These are phyloP conservation scores for Pterocarpus macrocarpus DNA, from an alignment of 306 rosid genomes.

Conservation along the genomic window DNA sequence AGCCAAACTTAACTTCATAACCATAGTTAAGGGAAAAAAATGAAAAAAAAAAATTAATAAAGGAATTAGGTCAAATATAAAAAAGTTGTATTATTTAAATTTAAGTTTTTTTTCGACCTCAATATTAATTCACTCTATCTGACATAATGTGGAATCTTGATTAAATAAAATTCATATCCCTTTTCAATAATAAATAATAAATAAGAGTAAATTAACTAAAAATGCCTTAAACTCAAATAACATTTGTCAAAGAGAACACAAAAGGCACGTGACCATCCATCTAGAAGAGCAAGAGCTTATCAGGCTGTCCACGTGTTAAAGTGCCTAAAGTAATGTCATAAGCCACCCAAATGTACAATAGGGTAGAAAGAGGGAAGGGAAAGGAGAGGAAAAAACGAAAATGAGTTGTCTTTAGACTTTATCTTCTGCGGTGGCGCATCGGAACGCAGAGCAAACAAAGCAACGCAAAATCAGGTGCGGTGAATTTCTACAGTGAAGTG, in stretches of 20 bases:
- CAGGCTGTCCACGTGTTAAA: conserved; percentile 59
- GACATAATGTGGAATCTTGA: too few relatives aligned
- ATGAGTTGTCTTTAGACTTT: conserved; percentile 24
- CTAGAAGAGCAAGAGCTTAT: conserved; percentile 34
- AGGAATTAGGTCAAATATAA: too few relatives aligned
- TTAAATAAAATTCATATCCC: too few relatives aligned
- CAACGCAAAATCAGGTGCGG: conserved; percentile 48
- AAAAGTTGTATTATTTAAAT: too few relatives aligned
- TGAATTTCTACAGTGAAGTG: conserved; percentile 31
- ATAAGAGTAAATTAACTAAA: too few relatives aligned
- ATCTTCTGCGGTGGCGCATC: conserved; percentile 57
- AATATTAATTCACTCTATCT: too few relatives aligned
- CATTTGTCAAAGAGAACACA: conserved; percentile 39
- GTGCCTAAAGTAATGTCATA: conserved; percentile 31
- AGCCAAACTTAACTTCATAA: neutral
- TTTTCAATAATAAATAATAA: too few relatives aligned
- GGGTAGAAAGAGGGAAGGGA: neutral
- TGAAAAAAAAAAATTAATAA: neutral
- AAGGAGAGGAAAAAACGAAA: neutral
- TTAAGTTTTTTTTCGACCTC: too few relatives aligned
- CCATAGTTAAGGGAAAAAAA: neutral
- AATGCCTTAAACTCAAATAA: neutral
- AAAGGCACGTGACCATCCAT: conserved; percentile 63
- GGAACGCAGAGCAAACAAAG: conserved; percentile 42
- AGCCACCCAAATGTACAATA: neutral